Evolutionary conservation across 2,329 filamentous ascomycete genomes (phyloP).

Genomic region (Pleurostoma richardsiae): DNA sequence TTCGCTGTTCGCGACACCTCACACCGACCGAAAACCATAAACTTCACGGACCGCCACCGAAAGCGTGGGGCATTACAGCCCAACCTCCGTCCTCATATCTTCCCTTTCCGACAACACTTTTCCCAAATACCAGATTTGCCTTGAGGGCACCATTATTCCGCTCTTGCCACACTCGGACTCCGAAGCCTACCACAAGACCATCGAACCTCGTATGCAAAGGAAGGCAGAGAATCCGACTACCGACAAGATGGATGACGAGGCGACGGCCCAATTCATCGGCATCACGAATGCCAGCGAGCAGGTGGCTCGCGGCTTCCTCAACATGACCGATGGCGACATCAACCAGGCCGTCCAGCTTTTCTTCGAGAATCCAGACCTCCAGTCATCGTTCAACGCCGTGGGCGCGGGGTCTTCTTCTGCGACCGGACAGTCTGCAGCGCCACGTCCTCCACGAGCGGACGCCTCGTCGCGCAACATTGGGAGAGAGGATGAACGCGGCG

Average conservation of each 20-base stretch:
- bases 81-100: too few species aligned
- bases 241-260: constrained; percentile 60
- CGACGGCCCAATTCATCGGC: constrained; percentile 68
- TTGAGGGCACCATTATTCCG: background rate
- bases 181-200: background rate
- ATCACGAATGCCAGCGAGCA: constrained; percentile 73
- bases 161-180: background rate
- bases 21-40: too few species aligned
- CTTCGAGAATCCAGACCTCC: constrained; percentile 80
- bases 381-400: constrained; percentile 34
- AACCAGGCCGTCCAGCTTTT: constrained; percentile 85
- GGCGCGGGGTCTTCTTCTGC: constrained; percentile 10
- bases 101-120: background rate
- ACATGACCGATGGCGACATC: constrained; percentile 77
- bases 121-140: too few species aligned
- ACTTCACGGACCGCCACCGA: too few species aligned
- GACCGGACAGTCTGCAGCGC: constrained; percentile 11
- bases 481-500: constrained; percentile 50
- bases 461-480: constrained; percentile 22
- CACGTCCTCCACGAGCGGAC: constrained; percentile 11
- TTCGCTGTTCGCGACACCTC: too few species aligned
- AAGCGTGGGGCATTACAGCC: too few species aligned
- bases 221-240: background rate
- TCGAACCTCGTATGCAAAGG: too few species aligned
- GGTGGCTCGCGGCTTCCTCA: constrained; percentile 76